A percentile compares a stretch with the other conserved stretches of the same genome.
Evolutionary conservation across 2,329 filamentous ascomycete species (phyloP).

Genomic region (Pestalotiopsis sp.): DNA sequence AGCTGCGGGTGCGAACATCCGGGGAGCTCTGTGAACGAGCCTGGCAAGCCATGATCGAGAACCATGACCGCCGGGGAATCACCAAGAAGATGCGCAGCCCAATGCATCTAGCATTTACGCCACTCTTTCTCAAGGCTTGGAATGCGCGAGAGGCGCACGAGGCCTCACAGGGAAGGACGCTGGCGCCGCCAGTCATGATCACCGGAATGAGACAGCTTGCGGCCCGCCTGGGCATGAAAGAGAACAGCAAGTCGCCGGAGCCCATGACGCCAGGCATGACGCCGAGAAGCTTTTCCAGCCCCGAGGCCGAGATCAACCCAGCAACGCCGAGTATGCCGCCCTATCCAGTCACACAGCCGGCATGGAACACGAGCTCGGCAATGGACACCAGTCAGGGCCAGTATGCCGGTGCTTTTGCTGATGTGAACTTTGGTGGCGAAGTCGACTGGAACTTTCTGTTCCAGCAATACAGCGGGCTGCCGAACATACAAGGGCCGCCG

Average conservation of each 20-base stretch:
- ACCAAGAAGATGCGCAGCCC: conserved; percentile 52
- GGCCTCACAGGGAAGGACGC: conserved; percentile 40
- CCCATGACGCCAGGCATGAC: conserved; percentile 11
- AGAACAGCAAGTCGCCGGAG: conserved; percentile 29
- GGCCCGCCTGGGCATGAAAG: conserved; percentile 31
- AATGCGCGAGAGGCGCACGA: conserved; percentile 53
- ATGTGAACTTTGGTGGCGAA: conserved; percentile 31
- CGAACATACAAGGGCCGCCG: not conserved
- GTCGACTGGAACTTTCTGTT: conserved; percentile 33
- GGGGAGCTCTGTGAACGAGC: conserved; percentile 60
- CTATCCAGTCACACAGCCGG: conserved; percentile 8
- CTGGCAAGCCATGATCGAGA: conserved; percentile 56
- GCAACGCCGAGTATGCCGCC: conserved; percentile 17
- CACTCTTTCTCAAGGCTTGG: conserved; percentile 64
- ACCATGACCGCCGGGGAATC: conserved; percentile 53
- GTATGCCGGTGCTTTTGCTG: conserved; percentile 28
- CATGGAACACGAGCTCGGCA: conserved; percentile 23
- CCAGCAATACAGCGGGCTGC: conserved; percentile 29
- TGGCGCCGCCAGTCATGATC: conserved; percentile 48
- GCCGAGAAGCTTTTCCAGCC: conserved; percentile 6
- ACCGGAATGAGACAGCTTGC: conserved; percentile 44
- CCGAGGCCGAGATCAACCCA: conserved; percentile 3
- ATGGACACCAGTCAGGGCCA: conserved; percentile 25
- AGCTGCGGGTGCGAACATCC: conserved; percentile 50
- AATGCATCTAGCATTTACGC: conserved; percentile 58